Conservation (phyloP, 345 rosid genomes). For the Odontarrhena argentea region DNA sequence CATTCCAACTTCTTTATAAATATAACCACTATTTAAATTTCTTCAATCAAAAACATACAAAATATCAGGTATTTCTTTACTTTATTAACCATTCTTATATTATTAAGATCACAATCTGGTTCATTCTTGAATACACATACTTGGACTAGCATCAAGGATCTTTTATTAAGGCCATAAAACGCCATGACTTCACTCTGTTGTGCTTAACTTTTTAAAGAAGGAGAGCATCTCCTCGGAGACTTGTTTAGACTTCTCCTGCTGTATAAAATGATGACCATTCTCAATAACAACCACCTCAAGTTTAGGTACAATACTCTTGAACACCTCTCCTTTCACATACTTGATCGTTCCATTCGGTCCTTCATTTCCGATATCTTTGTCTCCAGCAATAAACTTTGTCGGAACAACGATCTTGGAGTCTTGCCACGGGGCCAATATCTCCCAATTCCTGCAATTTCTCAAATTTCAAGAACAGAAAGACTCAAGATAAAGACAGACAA, state of each 20-base stretch:
- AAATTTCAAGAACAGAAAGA: neutral
- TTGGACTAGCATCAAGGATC: neutral
- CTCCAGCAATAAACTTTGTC: conserved; percentile 53
- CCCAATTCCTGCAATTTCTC: conserved; percentile 59
- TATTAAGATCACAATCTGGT: neutral
- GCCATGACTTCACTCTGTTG: conserved; percentile 1
- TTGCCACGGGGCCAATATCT: conserved; percentile 60
- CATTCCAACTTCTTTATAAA: no score
- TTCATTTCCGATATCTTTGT: conserved; percentile 56
- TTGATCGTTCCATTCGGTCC: conserved; percentile 36
- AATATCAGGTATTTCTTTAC: neutral
- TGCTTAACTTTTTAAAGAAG: conserved; percentile 47
- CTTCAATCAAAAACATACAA: neutral
- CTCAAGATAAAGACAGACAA: neutral
- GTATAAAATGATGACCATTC: conserved; percentile 68
- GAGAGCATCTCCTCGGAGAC: conserved; percentile 61
- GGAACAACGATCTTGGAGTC: conserved; percentile 58
- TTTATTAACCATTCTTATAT: neutral
- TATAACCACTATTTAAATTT: no score
- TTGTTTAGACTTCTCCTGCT: conserved; percentile 56
- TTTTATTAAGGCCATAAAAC: conserved; percentile 5
- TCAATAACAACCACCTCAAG: conserved; percentile 59
- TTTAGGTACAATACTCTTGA: conserved; percentile 56
- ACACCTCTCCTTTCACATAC: conserved; percentile 53
- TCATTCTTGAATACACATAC: conserved; percentile 6